A percentile compares a stretch with the other conserved stretches of the same genome.
These are phyloP conservation scores for Periconia sp. DNA, from an alignment of 2,329 filamentous ascomycete species.

Conservation along the genomic window DNA sequence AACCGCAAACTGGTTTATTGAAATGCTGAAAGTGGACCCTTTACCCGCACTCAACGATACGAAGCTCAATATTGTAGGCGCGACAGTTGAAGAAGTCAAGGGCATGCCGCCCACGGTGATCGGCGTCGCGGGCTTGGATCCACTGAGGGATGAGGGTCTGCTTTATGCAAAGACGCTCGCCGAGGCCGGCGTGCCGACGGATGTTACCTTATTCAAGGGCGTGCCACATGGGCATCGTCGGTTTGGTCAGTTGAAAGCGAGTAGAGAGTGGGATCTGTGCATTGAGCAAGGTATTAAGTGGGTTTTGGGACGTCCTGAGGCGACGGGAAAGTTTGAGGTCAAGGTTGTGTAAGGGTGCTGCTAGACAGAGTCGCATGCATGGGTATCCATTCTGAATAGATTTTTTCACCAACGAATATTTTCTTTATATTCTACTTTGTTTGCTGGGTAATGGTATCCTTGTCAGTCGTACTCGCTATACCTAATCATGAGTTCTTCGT, in stretches of 20 bases:
- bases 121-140: constrained; percentile 54
- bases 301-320: constrained; percentile 40
- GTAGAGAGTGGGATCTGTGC: constrained; percentile 47
- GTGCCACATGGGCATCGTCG: constrained; percentile 58
- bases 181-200: constrained; percentile 52
- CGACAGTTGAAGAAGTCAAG: constrained; percentile 42
- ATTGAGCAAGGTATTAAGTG: constrained; percentile 50
- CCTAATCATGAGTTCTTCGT: too few relatives aligned
- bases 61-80: constrained; percentile 34
- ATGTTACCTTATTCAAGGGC: constrained; percentile 53
- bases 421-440: too few relatives aligned
- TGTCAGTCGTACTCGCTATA: too few relatives aligned
- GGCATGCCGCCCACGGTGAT: constrained; percentile 52
- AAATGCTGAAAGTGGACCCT: constrained; percentile 17
- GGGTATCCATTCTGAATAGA: too few relatives aligned
- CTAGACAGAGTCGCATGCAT: too few relatives aligned
- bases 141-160: constrained; percentile 53
- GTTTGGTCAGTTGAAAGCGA: constrained; percentile 46
- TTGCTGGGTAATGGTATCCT: too few relatives aligned
- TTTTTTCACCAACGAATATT: too few relatives aligned
- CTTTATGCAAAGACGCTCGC: constrained; percentile 49
- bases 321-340: constrained; percentile 38
- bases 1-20: constrained; percentile 37
- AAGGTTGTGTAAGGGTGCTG: constrained; percentile 22
- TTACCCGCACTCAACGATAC: constrained; percentile 32